These are phyloP conservation scores for Apiotrichum veenhuisii DNA, from an alignment of 1,284 basidiomycete species.

Conservation along the genomic window DNA sequence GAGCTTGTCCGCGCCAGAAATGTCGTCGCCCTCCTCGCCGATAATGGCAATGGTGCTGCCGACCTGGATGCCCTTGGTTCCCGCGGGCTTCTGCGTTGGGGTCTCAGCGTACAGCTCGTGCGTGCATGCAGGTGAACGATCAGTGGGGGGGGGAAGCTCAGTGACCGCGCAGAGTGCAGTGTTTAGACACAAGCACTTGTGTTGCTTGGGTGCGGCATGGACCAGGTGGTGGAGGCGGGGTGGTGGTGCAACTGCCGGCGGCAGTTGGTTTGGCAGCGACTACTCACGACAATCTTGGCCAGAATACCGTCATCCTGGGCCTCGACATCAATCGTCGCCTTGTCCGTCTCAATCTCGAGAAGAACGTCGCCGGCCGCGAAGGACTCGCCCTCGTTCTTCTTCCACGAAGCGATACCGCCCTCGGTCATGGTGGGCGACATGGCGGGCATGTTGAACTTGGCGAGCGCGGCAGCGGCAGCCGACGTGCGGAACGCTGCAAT, in stretches of 20 bases:
- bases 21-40: constrained; percentile 89
- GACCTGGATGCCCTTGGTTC: constrained; percentile 80
- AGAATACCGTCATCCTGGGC: constrained; percentile 94
- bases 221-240: constrained; percentile 1
- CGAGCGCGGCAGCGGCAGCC: constrained; percentile 68
- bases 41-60: constrained; percentile 84
- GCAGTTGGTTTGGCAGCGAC: background rate
- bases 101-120: background rate
- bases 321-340: constrained; percentile 98
- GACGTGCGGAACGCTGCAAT: constrained; percentile 81
- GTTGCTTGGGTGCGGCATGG: background rate
- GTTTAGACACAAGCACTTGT: too few species aligned
- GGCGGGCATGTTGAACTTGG: constrained; percentile 94
- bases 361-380: constrained; percentile 86
- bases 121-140: background rate
- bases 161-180: too few species aligned
- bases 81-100: constrained; percentile 55
- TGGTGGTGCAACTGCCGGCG: constrained; percentile 1
- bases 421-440: constrained; percentile 99
- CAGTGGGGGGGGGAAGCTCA: background rate
- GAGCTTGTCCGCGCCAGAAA: constrained; percentile 73
- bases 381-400: constrained; percentile 89
- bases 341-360: constrained; percentile 88
- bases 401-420: constrained; percentile 96
- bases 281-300: constrained; percentile 70